phyloP scores from a whole-genome alignment of 1,139 yeast genomes.

The Pichia sp. region DNA sequence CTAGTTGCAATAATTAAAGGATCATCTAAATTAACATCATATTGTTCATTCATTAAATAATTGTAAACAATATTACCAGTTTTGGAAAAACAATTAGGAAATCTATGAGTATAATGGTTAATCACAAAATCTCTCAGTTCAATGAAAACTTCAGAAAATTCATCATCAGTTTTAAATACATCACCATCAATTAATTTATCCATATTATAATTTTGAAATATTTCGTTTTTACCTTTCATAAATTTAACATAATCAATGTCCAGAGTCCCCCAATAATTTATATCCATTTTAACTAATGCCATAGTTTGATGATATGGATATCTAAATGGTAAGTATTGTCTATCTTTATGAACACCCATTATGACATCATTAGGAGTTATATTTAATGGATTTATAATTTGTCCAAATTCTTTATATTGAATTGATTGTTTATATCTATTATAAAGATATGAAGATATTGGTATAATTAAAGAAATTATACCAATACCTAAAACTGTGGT shows the following conservation, averaged over 20 bases:
- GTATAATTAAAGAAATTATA: background rate
- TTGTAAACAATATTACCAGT: conserved; percentile 34
- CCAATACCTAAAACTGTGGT: background rate
- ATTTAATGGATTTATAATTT: conserved; percentile 39
- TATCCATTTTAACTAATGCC: conserved; percentile 46
- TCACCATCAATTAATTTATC: conserved; percentile 26
- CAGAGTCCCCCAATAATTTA: conserved; percentile 51
- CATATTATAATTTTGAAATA: conserved; percentile 38
- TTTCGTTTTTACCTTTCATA: conserved; percentile 38
- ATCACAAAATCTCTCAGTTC: conserved; percentile 43
- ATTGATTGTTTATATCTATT: background rate
- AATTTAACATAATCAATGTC: conserved; percentile 43
- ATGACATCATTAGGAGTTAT: conserved; percentile 43
- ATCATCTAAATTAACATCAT: conserved; percentile 42
- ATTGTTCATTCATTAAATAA: conserved; percentile 39
- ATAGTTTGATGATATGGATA: conserved; percentile 55
- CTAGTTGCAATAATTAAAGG: conserved; percentile 43
- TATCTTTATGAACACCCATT: conserved; percentile 35
- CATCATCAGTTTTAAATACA: conserved; percentile 30
- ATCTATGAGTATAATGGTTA: conserved; percentile 39
- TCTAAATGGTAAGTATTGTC: conserved; percentile 53
- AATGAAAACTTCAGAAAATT: conserved; percentile 37
- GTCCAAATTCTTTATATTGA: conserved; percentile 25
- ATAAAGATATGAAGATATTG: background rate
- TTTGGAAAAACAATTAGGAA: conserved; percentile 42